phyloP scores from a whole-genome alignment of 2,329 filamentous ascomycete species.

The Pezicula carpinea region DNA sequence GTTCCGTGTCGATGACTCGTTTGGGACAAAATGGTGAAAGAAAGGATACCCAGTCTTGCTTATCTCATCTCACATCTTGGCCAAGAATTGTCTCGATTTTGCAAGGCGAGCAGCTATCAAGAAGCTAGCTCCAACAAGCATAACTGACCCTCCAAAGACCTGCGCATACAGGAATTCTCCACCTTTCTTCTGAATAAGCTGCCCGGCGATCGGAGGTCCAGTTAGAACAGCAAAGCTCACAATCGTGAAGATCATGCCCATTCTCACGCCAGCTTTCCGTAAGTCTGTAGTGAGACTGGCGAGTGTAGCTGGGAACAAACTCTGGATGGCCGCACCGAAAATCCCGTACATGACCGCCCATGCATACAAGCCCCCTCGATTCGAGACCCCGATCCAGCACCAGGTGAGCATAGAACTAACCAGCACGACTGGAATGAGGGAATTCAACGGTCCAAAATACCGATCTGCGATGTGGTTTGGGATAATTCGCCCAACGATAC shows the following conservation, averaged over 20 bases:
- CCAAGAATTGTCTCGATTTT: constrained; percentile 29
- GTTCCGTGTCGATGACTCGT: neutral
- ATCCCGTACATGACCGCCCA: constrained; percentile 50
- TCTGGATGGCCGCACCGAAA: constrained; percentile 43
- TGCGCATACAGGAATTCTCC: constrained; percentile 47
- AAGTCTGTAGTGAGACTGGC: constrained; percentile 46
- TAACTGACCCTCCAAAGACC: constrained; percentile 41
- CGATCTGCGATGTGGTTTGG: constrained; percentile 43
- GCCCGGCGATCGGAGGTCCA: constrained; percentile 50
- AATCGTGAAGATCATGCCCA: constrained; percentile 50
- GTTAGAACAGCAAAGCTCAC: constrained; percentile 49
- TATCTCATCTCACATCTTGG: constrained; percentile 19
- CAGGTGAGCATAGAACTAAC: constrained; percentile 31
- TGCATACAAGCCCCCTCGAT: constrained; percentile 38
- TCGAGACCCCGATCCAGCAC: constrained; percentile 44
- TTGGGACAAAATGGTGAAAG: neutral
- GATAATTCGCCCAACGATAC: constrained; percentile 42
- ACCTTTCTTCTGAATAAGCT: constrained; percentile 39
- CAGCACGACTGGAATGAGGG: constrained; percentile 40
- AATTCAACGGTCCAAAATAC: constrained; percentile 47
- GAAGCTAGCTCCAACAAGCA: constrained; percentile 38
- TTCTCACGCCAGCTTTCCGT: constrained; percentile 48
- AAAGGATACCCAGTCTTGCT: neutral
- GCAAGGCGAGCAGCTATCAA: constrained; percentile 36
- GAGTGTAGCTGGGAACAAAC: constrained; percentile 46